Conservation (phyloP, 192 early-diverging fungal species). For the Gigaspora rosea region DNA sequence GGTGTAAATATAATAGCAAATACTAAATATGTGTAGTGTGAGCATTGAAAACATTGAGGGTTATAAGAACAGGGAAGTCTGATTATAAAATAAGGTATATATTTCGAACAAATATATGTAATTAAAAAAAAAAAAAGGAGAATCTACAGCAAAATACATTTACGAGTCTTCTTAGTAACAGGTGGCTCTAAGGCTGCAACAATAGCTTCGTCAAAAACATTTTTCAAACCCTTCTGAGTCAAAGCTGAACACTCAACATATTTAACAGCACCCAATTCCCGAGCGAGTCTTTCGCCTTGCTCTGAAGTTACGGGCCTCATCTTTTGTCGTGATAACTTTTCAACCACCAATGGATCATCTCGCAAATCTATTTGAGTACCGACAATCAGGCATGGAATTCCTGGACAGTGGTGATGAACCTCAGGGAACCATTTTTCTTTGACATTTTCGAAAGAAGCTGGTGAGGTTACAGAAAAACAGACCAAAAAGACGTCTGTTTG, state of each 20-base stretch:
- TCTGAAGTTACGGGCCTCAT: constrained; percentile 80
- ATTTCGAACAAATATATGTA: too few relatives aligned
- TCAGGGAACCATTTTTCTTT: constrained; percentile 97
- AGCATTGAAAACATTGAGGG: too few relatives aligned
- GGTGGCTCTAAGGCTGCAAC: constrained; percentile 95
- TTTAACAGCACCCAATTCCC: constrained; percentile 87
- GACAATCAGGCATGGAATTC: constrained; percentile 91
- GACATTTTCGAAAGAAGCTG: constrained; percentile 92
- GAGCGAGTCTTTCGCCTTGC: constrained; percentile 78
- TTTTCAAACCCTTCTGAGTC: constrained; percentile 93
- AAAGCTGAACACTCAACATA: constrained; percentile 92
- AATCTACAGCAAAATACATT: constrained; percentile 75
- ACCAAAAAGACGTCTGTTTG: constrained; percentile 97
- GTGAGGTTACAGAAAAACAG: constrained; percentile 90
- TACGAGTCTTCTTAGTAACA: constrained; percentile 70
- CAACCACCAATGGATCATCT: constrained; percentile 76
- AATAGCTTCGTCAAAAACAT: constrained; percentile 97
- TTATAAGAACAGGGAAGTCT: too few relatives aligned
- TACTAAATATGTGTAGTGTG: too few relatives aligned
- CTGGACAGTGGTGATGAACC: constrained; percentile 93
- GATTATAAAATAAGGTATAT: too few relatives aligned
- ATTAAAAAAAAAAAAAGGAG: too few relatives aligned
- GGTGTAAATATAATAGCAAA: too few relatives aligned
- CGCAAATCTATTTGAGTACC: constrained; percentile 89
- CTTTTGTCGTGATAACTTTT: constrained; percentile 77